Percentiles rank a stretch among this genome's conserved stretches.
phyloP scores from a whole-genome alignment of 306 rosid species.

The Cucurbita ficifolia region DNA sequence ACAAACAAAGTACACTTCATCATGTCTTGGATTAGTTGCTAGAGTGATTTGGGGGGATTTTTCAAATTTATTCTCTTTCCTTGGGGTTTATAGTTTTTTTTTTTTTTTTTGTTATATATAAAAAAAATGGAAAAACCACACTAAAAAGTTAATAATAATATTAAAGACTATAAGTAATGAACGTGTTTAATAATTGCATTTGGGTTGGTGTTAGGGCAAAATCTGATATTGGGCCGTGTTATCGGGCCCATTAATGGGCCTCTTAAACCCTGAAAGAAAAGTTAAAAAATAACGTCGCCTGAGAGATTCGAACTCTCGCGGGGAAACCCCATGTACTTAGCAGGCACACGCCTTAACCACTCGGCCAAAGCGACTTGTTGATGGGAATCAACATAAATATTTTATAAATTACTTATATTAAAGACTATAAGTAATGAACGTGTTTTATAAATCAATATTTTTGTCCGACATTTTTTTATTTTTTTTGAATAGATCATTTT shows the following conservation, averaged over 20 bases:
- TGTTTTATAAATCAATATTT: too few relatives aligned
- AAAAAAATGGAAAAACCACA: too few relatives aligned
- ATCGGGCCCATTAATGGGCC: not conserved
- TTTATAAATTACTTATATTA: too few relatives aligned
- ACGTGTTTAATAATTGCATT: not conserved
- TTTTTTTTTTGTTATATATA: too few relatives aligned
- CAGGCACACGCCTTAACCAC: conserved; percentile 60
- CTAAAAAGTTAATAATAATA: too few relatives aligned
- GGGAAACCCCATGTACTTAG: conserved; percentile 33
- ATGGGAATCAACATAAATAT: too few relatives aligned
- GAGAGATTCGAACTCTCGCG: conserved; percentile 60
- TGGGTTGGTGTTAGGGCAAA: not conserved
- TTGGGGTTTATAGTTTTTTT: not conserved
- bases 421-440: too few relatives aligned
- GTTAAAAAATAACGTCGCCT: conserved; percentile 20
- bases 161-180: too few relatives aligned
- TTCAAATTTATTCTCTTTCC: not conserved
- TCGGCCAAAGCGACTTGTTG: conserved; percentile 53
- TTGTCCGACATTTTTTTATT: too few relatives aligned
- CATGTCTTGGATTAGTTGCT: not conserved
- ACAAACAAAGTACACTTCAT: conserved; percentile 7
- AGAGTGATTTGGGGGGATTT: not conserved
- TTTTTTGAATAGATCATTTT: too few relatives aligned
- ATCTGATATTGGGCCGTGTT: not conserved
- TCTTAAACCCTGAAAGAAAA: not conserved